Percentiles rank a stretch among this genome's conserved stretches.
Conservation (phyloP, 1,284 basidiomycete species). For the Anthracocystis walkeri region DNA sequence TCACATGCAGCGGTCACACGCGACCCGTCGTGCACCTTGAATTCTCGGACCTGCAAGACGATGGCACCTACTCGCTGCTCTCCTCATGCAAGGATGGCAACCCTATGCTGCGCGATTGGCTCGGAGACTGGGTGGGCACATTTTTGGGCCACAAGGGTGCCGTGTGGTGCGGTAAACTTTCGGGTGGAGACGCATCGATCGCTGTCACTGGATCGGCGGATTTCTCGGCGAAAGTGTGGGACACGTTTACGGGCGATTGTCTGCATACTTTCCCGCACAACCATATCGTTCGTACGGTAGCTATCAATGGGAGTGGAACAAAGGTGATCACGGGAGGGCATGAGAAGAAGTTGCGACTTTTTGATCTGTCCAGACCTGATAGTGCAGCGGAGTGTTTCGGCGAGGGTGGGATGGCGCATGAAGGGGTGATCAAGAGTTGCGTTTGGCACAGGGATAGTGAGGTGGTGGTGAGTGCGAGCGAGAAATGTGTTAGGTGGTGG, state of each 20-base stretch:
- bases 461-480: slow-evolving; percentile 83
- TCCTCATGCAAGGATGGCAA: slow-evolving; percentile 69
- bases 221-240: slow-evolving; percentile 99
- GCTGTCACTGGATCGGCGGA: slow-evolving; percentile 96
- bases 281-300: slow-evolving; percentile 96
- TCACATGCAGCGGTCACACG: slow-evolving; percentile 74
- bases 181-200: slow-evolving; percentile 75
- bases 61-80: slow-evolving; percentile 70
- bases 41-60: slow-evolving; percentile 81
- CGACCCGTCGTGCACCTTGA: slow-evolving; percentile 92
- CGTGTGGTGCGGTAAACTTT: slow-evolving; percentile 96
- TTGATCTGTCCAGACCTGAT: slow-evolving; percentile 80
- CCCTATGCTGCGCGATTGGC: slow-evolving; percentile 68
- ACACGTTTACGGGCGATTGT: slow-evolving; percentile 86
- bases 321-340: slow-evolving; percentile 91
- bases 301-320: slow-evolving; percentile 78
- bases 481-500: slow-evolving; percentile 94
- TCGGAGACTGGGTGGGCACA: slow-evolving; percentile 98
- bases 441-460: slow-evolving; percentile 80
- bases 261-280: slow-evolving; percentile 95
- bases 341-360: slow-evolving; percentile 96
- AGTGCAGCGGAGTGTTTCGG: slow-evolving; percentile 84
- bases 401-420: slow-evolving; percentile 73
- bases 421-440: slow-evolving; percentile 89
- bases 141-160: slow-evolving; percentile 98